Conservation (phyloP, 78 protist genomes). For the Tieghemostelium lacteum region DNA sequence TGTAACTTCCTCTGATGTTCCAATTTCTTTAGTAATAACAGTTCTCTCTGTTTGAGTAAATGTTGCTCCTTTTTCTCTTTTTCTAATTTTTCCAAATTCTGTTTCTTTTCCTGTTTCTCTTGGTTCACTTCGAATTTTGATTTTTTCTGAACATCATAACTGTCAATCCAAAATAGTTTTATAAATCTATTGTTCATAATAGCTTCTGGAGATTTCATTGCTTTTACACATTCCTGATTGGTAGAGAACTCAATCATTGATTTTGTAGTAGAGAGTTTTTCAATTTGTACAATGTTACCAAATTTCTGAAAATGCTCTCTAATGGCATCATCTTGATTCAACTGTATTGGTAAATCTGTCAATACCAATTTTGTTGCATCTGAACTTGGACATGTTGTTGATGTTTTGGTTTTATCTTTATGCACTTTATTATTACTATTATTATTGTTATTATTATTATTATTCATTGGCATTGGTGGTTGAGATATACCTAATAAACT, state of each 20-base stretch:
- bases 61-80: slow-evolving; percentile 32
- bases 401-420: slow-evolving; percentile 13
- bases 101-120: slow-evolving; percentile 34
- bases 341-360: slow-evolving; percentile 38
- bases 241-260: slow-evolving; percentile 12
- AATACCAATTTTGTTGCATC: slow-evolving; percentile 26
- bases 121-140: slow-evolving; percentile 74
- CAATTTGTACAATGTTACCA: slow-evolving; percentile 34
- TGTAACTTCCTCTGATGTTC: slow-evolving; percentile 20
- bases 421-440: neutral
- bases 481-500: no score
- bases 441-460: neutral
- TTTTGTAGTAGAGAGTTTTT: slow-evolving; percentile 24
- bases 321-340: slow-evolving; percentile 40
- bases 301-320: slow-evolving; percentile 45
- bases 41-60: slow-evolving; percentile 20
- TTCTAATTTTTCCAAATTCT: slow-evolving; percentile 39
- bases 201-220: slow-evolving; percentile 78
- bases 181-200: slow-evolving; percentile 75
- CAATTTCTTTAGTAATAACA: slow-evolving; percentile 4
- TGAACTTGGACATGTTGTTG: slow-evolving; percentile 49
- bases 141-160: slow-evolving; percentile 24
- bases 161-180: slow-evolving; percentile 58
- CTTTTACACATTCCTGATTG: slow-evolving; percentile 43
- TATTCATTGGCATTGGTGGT: neutral